Base-by-base conservation (phyloP, 495 filamentous ascomycete species). In the Trichoderma parareesei region DNA sequence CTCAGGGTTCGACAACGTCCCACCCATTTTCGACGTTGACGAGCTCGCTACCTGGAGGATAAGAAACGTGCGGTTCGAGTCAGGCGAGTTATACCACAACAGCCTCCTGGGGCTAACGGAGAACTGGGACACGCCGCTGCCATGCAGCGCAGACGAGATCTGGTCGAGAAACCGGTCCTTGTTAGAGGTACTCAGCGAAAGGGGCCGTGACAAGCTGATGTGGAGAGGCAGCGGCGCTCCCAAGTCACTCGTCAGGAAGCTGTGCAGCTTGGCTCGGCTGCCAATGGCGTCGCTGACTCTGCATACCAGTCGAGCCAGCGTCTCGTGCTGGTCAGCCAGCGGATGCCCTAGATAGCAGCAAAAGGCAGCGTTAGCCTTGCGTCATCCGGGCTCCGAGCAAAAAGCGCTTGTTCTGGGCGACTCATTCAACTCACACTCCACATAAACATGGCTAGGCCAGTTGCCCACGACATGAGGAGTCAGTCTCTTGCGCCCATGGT, bases 391-490 rank as follows among this genome's bases (percentile, higher is more conserved):
- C 14, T 48, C 4, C 9, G 3, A 4, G 4, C 18, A 14, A 44
- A 44, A 10, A 10, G 16, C 40, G 35, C 2, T 55, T 0, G 14
- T 10, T 4, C 10, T 9, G 60, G 35, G 60, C 18, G 27, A 27
- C 38, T 11, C 63, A 41, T 27, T n/a, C 35, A 57, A 71, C 86
- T 72, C 81, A 93, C 93, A 98, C 79, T 98, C 93, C 64, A 98
- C 79, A 74, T 95, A 98, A 27, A 97, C 69, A 74, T 97, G 92
- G 18, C 87, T 92, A 2, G 94, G 90, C 94, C 94, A 98, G 76
- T 90, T 90, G 33, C 94, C 94, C 62, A 89, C 84, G 13, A 93
- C 77, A 74, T 98, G 94, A 3, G 94, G 93, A 49, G 85, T 89
- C 49, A 84, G 83, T 35, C 94, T 82, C 71, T 87, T 89, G 49